These are phyloP conservation scores for Tolypocladium ophioglossoides DNA, from an alignment of 2,329 filamentous ascomycete species.

Conservation along the genomic window DNA sequence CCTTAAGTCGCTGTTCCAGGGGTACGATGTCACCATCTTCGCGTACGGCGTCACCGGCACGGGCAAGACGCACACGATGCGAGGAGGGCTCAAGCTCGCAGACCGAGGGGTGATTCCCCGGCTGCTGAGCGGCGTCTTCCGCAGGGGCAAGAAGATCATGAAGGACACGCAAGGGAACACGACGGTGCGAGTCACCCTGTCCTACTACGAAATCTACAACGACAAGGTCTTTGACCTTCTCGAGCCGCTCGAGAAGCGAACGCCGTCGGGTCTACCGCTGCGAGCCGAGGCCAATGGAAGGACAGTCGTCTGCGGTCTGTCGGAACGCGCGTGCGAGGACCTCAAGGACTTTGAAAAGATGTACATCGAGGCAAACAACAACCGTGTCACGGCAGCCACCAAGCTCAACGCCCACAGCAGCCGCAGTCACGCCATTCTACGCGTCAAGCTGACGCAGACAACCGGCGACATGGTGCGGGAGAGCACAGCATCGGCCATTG, in stretches of 20 bases:
- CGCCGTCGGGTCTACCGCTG: slow-evolving; percentile 66
- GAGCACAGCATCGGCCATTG: slow-evolving; percentile 86
- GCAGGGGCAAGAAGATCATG: slow-evolving; percentile 71
- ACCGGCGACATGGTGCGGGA: slow-evolving; percentile 57
- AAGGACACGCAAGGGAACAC: slow-evolving; percentile 67
- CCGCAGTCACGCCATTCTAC: slow-evolving; percentile 80
- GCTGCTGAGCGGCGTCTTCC: slow-evolving; percentile 74
- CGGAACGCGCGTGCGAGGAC: slow-evolving; percentile 70
- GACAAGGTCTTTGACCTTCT: slow-evolving; percentile 91
- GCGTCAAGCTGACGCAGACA: slow-evolving; percentile 75
- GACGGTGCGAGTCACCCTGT: slow-evolving; percentile 63
- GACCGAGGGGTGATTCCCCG: slow-evolving; percentile 84
- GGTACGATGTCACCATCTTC: slow-evolving; percentile 80
- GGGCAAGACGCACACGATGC: slow-evolving; percentile 94
- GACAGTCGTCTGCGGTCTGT: slow-evolving; percentile 77
- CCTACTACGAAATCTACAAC: slow-evolving; percentile 96
- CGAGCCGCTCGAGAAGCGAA: slow-evolving; percentile 78
- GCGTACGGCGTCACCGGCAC: slow-evolving; percentile 91
- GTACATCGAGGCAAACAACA: slow-evolving; percentile 87
- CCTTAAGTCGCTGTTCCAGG: slow-evolving; percentile 84
- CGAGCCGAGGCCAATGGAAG: slow-evolving; percentile 79
- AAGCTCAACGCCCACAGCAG: slow-evolving; percentile 90
- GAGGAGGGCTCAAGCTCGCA: slow-evolving; percentile 74
- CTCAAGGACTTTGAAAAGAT: slow-evolving; percentile 83
- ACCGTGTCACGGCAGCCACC: slow-evolving; percentile 79